Base-by-base conservation (phyloP, 768 basidiomycete species). In the Serpula lacrymans region DNA sequence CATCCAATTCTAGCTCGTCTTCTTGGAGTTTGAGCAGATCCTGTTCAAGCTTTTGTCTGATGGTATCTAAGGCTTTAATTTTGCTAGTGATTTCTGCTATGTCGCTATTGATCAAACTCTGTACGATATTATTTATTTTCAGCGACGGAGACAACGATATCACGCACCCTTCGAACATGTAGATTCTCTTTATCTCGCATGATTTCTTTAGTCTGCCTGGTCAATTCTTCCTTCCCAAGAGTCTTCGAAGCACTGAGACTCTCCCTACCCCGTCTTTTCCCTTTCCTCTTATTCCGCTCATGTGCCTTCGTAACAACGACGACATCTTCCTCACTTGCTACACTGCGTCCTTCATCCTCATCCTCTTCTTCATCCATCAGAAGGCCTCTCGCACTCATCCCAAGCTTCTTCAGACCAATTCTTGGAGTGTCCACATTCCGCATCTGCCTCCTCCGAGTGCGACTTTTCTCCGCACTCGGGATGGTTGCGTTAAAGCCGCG, bases 1-100 rank as follows among this genome's bases (percentile, higher is more conserved):
- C 95, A 53, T 96, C 91, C n/a, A 99, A 68, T 55, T 97, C 95
- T 17, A 99, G 69, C 47, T 96, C 94, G 51, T 98, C 95, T 58
- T 99, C 95, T 42, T 94, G 88, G 33, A 97, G 59, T 57, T 79
- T 87, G 23, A 98, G 65, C 6, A 99, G 69, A 55, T 90, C 84
- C 30, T 81, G 72, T 55, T 93, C 88, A 18, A 98, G 69, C 48
- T 84, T 84, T 7, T 77, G 71, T 39, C 92, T 73, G 41, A 97
- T 88, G 12, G 66, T 72, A 51, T 94, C 90, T 25, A 98, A 65
- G 4, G 84, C 80, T 37, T 82, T 80, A 35, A 98, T 97, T 71
- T 96, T 97, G 49, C 78, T 74, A 18, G 88, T 84, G 16, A 99
- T 88, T 59, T 97, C 92, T 18, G 72, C 65, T 49, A 98, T 88